phyloP scores from a whole-genome alignment of 768 basidiomycete genomes.

The Punctularia strigosozonata region DNA sequence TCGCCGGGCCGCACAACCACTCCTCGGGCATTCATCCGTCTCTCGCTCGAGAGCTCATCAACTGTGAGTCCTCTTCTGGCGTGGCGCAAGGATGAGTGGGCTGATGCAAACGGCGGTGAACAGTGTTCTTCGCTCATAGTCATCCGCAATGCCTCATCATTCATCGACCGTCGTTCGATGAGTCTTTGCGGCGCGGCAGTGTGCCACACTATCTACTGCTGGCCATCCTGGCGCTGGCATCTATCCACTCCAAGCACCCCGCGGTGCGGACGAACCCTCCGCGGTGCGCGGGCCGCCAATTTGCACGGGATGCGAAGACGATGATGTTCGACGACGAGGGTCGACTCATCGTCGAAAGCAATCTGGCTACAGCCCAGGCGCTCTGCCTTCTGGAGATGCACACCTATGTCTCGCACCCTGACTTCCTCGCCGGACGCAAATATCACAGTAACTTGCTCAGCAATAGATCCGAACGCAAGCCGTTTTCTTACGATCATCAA shows the following conservation, averaged over 20 bases:
- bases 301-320: conserved; percentile 46
- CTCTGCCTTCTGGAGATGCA: conserved; percentile 63
- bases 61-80: conserved; percentile 33
- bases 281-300: conserved; percentile 22
- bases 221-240: conserved; percentile 68
- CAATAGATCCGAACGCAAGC: no score
- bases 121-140: conserved; percentile 77
- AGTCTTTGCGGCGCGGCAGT: conserved; percentile 49
- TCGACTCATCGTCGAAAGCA: conserved; percentile 47
- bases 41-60: conserved; percentile 63
- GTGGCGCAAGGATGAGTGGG: conserved; percentile 1
- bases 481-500: conserved; percentile 5
- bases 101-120: background rate
- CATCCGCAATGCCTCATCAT: conserved; percentile 68
- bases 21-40: conserved; percentile 43
- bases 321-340: conserved; percentile 66
- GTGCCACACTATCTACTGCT: conserved; percentile 63
- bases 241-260: conserved; percentile 61
- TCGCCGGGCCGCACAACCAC: no score
- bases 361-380: conserved; percentile 64
- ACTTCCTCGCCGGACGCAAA: no score
- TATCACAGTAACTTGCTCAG: no score
- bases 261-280: conserved; percentile 40
- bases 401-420: conserved; percentile 35
- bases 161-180: conserved; percentile 69